Conservation (phyloP, 371 early-diverging fungal species). For the Mucor piriformis region DNA sequence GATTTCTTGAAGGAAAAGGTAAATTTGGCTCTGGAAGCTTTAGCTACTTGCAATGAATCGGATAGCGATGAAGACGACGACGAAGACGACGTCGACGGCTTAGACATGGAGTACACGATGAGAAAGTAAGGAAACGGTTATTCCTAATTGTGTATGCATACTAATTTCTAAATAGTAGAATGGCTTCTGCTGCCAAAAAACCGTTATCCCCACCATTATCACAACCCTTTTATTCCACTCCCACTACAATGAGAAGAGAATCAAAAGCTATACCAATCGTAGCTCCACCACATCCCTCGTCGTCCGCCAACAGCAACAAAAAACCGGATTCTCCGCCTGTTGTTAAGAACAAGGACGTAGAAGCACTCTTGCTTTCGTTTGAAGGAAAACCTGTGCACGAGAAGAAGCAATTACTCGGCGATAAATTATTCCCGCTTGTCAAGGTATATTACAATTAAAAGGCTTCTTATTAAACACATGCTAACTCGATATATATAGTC, state of each 20-base stretch:
- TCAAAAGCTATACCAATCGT: conserved; percentile 48
- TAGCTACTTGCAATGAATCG: conserved; percentile 41
- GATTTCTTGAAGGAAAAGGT: conserved; percentile 52
- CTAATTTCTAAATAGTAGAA: not conserved
- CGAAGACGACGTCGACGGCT: conserved; percentile 4
- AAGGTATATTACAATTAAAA: conserved; percentile 25
- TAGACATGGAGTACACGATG: conserved; percentile 8
- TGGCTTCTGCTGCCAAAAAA: not conserved
- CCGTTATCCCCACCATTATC: conserved; percentile 4
- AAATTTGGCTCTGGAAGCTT: conserved; percentile 42
- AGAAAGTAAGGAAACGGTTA: conserved; percentile 6
- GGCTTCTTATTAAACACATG: too few species aligned
- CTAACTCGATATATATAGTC: conserved; percentile 18
- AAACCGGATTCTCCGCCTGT: conserved; percentile 6
- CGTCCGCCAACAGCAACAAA: conserved; percentile 24
- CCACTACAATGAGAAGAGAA: conserved; percentile 18
- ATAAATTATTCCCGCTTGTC: conserved; percentile 46
- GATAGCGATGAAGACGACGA: conserved; percentile 21
- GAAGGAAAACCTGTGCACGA: conserved; percentile 37
- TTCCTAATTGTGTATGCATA: not conserved
- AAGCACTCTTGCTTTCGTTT: conserved; percentile 21
- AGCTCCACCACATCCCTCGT: conserved; percentile 19
- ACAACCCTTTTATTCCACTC: conserved; percentile 6
- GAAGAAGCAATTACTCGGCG: conserved; percentile 45
- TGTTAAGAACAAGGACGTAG: conserved; percentile 9